Conservation (phyloP, 805 yeast genomes). For the Brettanomyces custersianus region DNA sequence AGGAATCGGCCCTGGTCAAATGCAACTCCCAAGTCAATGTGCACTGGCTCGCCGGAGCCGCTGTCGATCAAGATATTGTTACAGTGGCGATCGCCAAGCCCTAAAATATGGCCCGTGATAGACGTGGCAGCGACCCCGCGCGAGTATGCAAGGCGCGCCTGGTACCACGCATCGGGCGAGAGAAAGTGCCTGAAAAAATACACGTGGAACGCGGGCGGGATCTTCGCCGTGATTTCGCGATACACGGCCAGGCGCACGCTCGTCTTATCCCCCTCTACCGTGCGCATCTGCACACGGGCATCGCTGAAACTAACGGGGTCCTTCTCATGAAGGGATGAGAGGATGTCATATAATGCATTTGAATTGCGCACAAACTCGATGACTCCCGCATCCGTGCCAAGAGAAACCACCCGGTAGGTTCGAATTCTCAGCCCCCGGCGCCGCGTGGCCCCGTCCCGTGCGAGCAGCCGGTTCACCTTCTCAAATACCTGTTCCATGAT, state of each 20-base stretch:
- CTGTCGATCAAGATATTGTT: conserved; percentile 81
- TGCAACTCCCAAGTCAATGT: conserved; percentile 93
- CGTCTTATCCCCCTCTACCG: conserved; percentile 37
- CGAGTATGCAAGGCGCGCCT: conserved; percentile 52
- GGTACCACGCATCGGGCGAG: conserved; percentile 69
- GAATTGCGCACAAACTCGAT: conserved; percentile 86
- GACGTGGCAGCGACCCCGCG: conserved; percentile 80
- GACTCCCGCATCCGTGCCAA: conserved; percentile 81
- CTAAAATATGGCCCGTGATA: conserved; percentile 79
- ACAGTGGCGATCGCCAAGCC: conserved; percentile 93
- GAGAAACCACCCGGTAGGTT: conserved; percentile 83
- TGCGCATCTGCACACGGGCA: conserved; percentile 60
- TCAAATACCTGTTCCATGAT: conserved; percentile 96
- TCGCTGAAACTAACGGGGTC: conserved; percentile 41
- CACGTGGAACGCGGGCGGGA: conserved; percentile 58
- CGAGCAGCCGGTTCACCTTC: conserved; percentile 66
- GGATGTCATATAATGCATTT: conserved; percentile 55
- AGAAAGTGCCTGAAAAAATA: conserved; percentile 64
- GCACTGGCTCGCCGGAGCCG: conserved; percentile 84
- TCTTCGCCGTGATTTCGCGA: conserved; percentile 35
- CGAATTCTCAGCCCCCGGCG: conserved; percentile 54
- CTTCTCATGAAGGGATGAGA: conserved; percentile 52
- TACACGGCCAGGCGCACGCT: conserved; percentile 38
- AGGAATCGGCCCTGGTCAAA: conserved; percentile 86
- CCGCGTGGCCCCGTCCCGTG: conserved; percentile 44